Conservation (phyloP, 1,284 basidiomycete species). For the Violaceomyces palustris region DNA sequence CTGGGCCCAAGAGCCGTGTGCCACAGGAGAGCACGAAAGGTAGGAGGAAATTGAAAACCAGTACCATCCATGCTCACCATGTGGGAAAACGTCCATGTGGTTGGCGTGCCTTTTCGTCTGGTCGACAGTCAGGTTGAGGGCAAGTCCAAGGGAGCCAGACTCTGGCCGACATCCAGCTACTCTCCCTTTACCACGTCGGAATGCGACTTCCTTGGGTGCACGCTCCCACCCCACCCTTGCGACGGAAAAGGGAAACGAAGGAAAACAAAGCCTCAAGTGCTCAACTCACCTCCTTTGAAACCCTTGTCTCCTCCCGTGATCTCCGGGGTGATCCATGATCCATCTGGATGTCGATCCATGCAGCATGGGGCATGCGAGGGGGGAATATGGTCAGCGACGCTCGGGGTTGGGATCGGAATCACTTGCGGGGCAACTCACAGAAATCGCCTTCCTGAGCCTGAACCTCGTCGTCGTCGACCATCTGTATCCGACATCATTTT, state of each 20-base stretch:
- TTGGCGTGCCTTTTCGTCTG: too few species aligned
- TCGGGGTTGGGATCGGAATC: too few species aligned
- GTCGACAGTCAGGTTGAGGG: too few species aligned
- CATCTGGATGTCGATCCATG: constrained; percentile 15
- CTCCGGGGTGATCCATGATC: constrained; percentile 48
- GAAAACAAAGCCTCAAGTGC: not conserved
- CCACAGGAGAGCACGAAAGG: too few species aligned
- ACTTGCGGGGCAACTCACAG: constrained; percentile 20
- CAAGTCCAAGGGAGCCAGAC: too few species aligned
- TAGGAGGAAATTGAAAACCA: too few species aligned
- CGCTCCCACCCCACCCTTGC: not conserved
- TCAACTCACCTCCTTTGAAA: constrained; percentile 49
- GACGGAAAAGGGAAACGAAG: not conserved
- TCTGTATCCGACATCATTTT: constrained; percentile 8
- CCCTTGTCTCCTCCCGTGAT: constrained; percentile 47
- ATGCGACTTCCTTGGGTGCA: too few species aligned
- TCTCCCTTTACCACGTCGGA: too few species aligned
- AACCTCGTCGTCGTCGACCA: constrained; percentile 45
- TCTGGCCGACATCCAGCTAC: too few species aligned
- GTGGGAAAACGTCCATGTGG: too few species aligned
- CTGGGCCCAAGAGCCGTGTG: too few species aligned
- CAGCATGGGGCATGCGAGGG: not conserved
- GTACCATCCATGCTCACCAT: too few species aligned
- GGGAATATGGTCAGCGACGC: not conserved
- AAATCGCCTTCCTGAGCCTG: constrained; percentile 46